Conservation (phyloP, 441 rosid genomes). For the Flueggea neowawraea region DNA sequence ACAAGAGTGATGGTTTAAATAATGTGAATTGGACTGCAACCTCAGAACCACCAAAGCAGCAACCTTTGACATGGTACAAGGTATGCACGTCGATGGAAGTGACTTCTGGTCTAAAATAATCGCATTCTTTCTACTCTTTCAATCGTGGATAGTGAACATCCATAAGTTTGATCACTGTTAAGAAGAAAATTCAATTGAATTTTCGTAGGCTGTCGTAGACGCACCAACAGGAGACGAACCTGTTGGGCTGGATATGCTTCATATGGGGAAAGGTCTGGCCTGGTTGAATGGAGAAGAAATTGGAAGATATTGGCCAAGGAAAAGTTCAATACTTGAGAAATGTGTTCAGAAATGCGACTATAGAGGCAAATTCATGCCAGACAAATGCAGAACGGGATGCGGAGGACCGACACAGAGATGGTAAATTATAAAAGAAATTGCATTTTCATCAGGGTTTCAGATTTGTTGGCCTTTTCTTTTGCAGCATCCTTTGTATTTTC, state of each 20-base stretch:
- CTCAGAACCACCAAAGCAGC: slow-evolving; percentile 63
- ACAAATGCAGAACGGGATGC: slow-evolving; percentile 85
- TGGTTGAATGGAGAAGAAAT: slow-evolving; percentile 97
- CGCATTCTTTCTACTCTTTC: too few relatives aligned
- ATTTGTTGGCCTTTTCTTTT: too few relatives aligned
- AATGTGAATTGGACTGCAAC: slow-evolving; percentile 62
- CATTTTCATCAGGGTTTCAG: background rate
- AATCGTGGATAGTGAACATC: too few relatives aligned
- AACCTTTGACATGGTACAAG: slow-evolving; percentile 96
- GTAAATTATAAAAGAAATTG: slow-evolving; percentile 30
- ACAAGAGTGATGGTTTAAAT: slow-evolving; percentile 43
- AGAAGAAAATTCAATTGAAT: slow-evolving; percentile 4
- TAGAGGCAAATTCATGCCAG: slow-evolving; percentile 78
- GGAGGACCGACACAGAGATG: slow-evolving; percentile 96
- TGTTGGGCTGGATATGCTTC: slow-evolving; percentile 80
- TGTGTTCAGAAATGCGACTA: slow-evolving; percentile 75
- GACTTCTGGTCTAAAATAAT: background rate
- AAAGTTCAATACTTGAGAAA: slow-evolving; percentile 38
- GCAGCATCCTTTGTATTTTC: too few relatives aligned
- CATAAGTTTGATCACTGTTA: too few relatives aligned
- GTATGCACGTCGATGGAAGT: slow-evolving; percentile 29
- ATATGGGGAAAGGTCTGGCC: slow-evolving; percentile 96
- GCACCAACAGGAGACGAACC: slow-evolving; percentile 89
- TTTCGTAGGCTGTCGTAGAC: slow-evolving; percentile 62
- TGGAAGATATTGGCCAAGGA: slow-evolving; percentile 80